Conservation (phyloP, 257 asterid species). For the Fraxinus quadrangulata region DNA sequence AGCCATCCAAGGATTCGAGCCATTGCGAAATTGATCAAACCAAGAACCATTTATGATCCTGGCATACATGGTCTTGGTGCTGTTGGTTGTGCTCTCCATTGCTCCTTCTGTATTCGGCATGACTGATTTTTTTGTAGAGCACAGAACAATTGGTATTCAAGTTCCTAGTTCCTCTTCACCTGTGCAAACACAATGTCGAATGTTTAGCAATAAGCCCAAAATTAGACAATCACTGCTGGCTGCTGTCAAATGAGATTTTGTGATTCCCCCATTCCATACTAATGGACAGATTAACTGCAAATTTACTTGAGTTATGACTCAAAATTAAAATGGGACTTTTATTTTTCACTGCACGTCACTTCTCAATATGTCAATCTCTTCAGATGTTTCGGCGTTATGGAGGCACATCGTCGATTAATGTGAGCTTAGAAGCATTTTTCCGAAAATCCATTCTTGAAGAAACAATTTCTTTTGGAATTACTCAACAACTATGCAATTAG, state of each 20-base stretch:
- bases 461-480: background rate
- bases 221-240: no score
- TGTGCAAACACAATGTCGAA: conserved; percentile 20
- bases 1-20: conserved; percentile 67
- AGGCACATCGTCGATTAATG: background rate
- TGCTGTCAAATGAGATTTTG: background rate
- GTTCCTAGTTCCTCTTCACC: conserved; percentile 27
- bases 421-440: background rate
- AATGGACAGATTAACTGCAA: background rate
- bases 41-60: conserved; percentile 47
- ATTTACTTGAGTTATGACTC: background rate
- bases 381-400: no score
- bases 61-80: conserved; percentile 30
- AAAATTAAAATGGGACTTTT: background rate
- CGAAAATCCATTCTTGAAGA: background rate
- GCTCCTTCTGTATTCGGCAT: conserved; percentile 17
- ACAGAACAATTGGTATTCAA: conserved; percentile 10
- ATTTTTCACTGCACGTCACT: background rate
- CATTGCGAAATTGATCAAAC: conserved; percentile 48
- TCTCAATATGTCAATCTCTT: no score
- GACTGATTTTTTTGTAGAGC: conserved; percentile 25
- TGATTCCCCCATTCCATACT: background rate
- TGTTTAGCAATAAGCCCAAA: background rate
- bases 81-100: conserved; percentile 38
- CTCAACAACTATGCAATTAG: background rate